Evolutionary conservation across 2,329 filamentous ascomycete genomes (phyloP).

Genomic region (Ascocoryne sarcoides): DNA sequence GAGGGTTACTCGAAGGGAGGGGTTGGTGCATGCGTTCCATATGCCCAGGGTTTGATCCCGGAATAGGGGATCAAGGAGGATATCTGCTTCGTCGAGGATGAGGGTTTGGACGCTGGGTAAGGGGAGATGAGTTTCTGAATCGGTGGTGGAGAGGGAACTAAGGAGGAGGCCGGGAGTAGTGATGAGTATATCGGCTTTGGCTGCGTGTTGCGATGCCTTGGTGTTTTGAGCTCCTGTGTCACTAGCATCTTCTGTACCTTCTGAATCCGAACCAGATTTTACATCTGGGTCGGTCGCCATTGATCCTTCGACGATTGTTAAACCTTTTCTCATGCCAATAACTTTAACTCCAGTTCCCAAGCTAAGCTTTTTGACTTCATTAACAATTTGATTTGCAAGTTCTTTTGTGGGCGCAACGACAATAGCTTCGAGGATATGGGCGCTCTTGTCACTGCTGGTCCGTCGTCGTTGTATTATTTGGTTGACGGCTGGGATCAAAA

Average conservation of each 20-base stretch:
- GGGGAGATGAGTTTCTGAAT: slow-evolving; percentile 33
- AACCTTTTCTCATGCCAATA: slow-evolving; percentile 76
- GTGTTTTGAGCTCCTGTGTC: slow-evolving; percentile 24
- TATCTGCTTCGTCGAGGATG: slow-evolving; percentile 89
- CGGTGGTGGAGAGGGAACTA: slow-evolving; percentile 54
- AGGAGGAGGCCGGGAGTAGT: slow-evolving; percentile 73
- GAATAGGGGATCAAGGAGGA: slow-evolving; percentile 86
- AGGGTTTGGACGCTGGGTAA: slow-evolving; percentile 64
- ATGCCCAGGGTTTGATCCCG: slow-evolving; percentile 77
- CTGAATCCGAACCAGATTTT: slow-evolving; percentile 24
- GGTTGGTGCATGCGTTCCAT: slow-evolving; percentile 69
- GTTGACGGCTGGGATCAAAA: slow-evolving; percentile 80
- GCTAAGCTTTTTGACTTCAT: slow-evolving; percentile 77
- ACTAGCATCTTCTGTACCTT: slow-evolving; percentile 29
- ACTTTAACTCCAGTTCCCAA: slow-evolving; percentile 70
- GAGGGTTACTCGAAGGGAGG: slow-evolving; percentile 64
- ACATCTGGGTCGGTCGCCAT: background rate
- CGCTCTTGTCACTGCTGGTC: slow-evolving; percentile 30
- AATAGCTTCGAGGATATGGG: slow-evolving; percentile 54
- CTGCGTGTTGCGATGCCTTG: slow-evolving; percentile 38
- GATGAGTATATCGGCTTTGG: slow-evolving; percentile 71
- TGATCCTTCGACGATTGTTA: slow-evolving; percentile 45
- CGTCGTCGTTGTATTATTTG: slow-evolving; percentile 52
- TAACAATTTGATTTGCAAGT: slow-evolving; percentile 69
- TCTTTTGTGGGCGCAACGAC: slow-evolving; percentile 73